A percentile compares a stretch with the other conserved stretches of the same genome.
These are phyloP conservation scores for Epichloe gansuensis DNA, from an alignment of 2,329 filamentous ascomycete genomes.

Conservation along the genomic window DNA sequence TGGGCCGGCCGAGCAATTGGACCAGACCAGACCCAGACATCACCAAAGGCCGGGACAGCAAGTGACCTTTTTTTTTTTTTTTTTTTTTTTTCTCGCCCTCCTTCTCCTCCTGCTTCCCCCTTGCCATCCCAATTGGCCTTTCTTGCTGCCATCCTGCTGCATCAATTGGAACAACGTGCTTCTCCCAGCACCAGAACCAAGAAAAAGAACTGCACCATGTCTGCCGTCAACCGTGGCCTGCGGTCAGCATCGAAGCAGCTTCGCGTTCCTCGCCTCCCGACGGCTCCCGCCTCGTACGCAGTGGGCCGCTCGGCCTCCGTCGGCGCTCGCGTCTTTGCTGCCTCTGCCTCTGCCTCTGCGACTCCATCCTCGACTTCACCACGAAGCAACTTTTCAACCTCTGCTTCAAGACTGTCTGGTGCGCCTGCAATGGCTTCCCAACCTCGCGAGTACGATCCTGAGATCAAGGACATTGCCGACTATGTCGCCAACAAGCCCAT, in stretches of 20 bases:
- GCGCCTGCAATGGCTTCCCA: constrained; percentile 39
- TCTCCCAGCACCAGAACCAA: background rate
- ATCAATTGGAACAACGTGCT: constrained; percentile 1
- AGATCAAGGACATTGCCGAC: constrained; percentile 88
- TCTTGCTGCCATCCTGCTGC: background rate
- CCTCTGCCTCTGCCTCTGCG: constrained; percentile 14
- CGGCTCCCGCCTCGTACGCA: background rate
- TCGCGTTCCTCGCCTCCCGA: constrained; percentile 27
- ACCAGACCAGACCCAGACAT: background rate
- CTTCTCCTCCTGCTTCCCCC: background rate
- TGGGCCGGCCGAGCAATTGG: background rate
- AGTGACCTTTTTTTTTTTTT: background rate
- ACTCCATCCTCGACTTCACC: constrained; percentile 13
- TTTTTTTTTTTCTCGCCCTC: background rate
- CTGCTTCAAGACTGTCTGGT: constrained; percentile 32
- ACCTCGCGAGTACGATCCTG: constrained; percentile 64
- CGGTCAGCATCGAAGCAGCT: constrained; percentile 43
- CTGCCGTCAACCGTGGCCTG: constrained; percentile 41
- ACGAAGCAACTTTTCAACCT: constrained; percentile 36
- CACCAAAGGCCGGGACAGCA: background rate
- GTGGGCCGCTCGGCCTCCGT: constrained; percentile 13
- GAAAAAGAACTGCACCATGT: constrained; percentile 27
- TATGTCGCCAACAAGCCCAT: constrained; percentile 91
- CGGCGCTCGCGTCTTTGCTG: constrained; percentile 20
- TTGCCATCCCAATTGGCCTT: background rate